phyloP scores from a whole-genome alignment of 1,284 basidiomycete genomes.

The Sphagnurus paluster region DNA sequence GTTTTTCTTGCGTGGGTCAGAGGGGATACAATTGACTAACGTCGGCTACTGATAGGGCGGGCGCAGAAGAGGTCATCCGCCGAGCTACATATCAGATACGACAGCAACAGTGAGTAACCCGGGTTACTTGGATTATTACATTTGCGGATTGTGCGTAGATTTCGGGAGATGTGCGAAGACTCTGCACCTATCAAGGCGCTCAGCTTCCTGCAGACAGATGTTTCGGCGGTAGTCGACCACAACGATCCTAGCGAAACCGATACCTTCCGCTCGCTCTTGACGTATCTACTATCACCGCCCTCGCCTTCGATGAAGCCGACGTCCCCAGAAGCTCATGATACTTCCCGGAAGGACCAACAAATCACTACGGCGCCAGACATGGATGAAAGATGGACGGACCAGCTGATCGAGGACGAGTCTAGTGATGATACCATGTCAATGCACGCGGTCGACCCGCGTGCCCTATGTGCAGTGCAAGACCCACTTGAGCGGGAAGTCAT shows the following conservation, averaged over 20 bases:
- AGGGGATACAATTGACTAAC: constrained; percentile 2
- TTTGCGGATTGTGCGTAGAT: constrained; percentile 41
- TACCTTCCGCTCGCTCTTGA: constrained; percentile 65
- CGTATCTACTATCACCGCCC: constrained; percentile 51
- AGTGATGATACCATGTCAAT: not conserved
- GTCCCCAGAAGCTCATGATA: constrained; percentile 7
- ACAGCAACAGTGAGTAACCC: constrained; percentile 60
- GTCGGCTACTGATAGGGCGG: constrained; percentile 43
- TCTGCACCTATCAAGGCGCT: constrained; percentile 66
- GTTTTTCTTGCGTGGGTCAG: constrained; percentile 16
- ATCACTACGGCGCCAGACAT: constrained; percentile 29
- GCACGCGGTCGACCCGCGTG: constrained; percentile 19
- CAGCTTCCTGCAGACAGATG: constrained; percentile 66
- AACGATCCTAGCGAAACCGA: constrained; percentile 58
- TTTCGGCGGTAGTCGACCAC: constrained; percentile 72
- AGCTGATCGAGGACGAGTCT: constrained; percentile 25
- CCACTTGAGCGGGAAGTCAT: constrained; percentile 32
- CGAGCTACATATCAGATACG: constrained; percentile 61
- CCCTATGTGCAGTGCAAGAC: constrained; percentile 37
- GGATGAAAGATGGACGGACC: constrained; percentile 25
- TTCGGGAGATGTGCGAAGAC: constrained; percentile 75
- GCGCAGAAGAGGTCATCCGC: constrained; percentile 58
- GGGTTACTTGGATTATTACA: not conserved
- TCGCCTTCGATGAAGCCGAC: constrained; percentile 11
- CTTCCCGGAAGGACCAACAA: not conserved